Evolutionary conservation across 306 rosid genomes (phyloP).

Genomic region (Oemleria cerasiformis): DNA sequence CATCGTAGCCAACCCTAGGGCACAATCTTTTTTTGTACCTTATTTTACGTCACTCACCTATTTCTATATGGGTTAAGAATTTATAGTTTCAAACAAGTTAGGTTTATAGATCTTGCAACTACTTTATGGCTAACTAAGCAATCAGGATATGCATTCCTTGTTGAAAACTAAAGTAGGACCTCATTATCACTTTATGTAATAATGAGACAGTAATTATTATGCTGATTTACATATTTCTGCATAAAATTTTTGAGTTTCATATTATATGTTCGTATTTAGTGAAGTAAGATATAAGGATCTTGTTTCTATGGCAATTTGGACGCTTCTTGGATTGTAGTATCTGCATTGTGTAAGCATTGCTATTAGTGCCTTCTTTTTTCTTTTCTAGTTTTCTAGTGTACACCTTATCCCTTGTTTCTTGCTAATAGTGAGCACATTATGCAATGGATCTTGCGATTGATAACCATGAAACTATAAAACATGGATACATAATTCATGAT

Average conservation of each 20-base stretch:
- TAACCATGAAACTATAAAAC: neutral
- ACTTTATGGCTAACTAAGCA: neutral
- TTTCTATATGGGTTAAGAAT: neutral
- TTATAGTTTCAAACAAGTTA: neutral
- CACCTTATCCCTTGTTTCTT: neutral
- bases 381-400: neutral
- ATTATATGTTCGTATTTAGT: neutral
- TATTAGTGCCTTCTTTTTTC: neutral
- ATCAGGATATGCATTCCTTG: neutral
- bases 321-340: neutral
- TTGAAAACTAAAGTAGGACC: neutral
- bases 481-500: neutral
- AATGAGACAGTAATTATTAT: neutral
- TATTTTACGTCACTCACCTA: neutral
- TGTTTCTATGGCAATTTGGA: neutral
- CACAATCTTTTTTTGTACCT: neutral
- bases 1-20: neutral
- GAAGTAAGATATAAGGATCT: neutral
- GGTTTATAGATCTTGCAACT: neutral
- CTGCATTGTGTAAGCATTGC: neutral
- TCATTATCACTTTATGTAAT: neutral
- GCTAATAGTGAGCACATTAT: neutral
- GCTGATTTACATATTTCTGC: neutral
- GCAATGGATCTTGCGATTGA: neutral
- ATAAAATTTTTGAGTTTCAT: neutral